Base-by-base conservation (phyloP, 768 basidiomycete genomes). In the Termitomyces sp. region DNA sequence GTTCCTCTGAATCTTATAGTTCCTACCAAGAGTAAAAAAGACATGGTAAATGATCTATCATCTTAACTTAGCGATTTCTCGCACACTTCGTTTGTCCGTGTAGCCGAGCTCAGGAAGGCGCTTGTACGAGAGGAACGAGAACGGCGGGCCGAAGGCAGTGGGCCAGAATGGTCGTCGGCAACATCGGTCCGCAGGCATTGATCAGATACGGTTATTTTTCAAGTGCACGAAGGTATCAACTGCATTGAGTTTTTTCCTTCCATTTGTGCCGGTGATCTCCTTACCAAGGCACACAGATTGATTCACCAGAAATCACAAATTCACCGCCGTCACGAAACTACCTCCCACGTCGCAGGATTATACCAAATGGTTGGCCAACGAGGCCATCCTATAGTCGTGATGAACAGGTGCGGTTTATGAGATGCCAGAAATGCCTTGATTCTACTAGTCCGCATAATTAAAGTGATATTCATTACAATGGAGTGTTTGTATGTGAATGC, bases 381-480 rank as follows among this genome's bases (percentile, higher is more conserved):
- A 52, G 28, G n/a, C 40, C 40, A 19, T 46, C 38, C 15, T 26
- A 28, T 12, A 24, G 3, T 32, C 22, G 10, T 6, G 8, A 37
- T 38, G 44, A 57, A 32, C n/a, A 12, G 9, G 10, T 38, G 15
- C 32, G n/a, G 12, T 21, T 32, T 4, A 51, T 57, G 17, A 53
- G 59, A 38, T 52, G 46, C 22, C 44, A 60, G 35, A 52, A 49
- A 55, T 60, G 54, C 3, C 40, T 57, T 54, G 43, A 44, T 44
- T 54, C 24, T 28, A 40, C 24, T 28, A 40, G 32, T 21, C 8
- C 30, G 28, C 24, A 45, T 42, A 40, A 55, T 34, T 22, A 37
- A 28, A 47, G 7, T 45, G 3, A 9, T 51, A 37, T 44, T n/a
- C 47, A 52, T 37, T 9, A 35, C 34, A 35, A 19, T 17, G 21